Evolutionary conservation across 2,329 filamentous ascomycete species (phyloP), one percentile per base, ranked within the genome.

Genomic region (Elsinoe perseae): DNA sequence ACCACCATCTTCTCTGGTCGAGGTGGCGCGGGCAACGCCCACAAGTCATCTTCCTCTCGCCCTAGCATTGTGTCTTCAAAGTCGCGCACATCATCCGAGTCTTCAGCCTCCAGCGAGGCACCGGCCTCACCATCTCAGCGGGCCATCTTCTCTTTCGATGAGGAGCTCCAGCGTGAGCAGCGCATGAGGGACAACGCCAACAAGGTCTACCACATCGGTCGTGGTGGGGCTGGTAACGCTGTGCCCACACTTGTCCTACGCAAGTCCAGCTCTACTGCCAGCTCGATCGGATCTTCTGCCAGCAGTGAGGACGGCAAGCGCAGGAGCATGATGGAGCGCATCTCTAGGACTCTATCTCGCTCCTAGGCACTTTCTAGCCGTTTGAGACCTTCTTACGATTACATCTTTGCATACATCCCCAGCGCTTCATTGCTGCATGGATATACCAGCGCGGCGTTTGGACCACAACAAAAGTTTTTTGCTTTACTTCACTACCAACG

Each of bases 111-210:
- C 27, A 43, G 28, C 30, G 84, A 62, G 83, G 84, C 57, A 83
- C 82, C 59, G 78, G 27, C 20, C 40, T 46, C 53, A 18, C 40
- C 53, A 7, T 21, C 53, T 21, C 53, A 84, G 63, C 75, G 80
- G 38, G 76, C 79, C 64, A 83, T 84, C 67, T 84, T 84, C 75
- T 79, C 77, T 69, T 87, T 87, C 70, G 82, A 85, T 68, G 82
- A 85, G 71, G 82, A 85, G 64, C 75, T 85, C 53, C 76, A 80
- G 62, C 77, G 77, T 57, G 77, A 82, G 59, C 72, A 80, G 60
- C 74, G 77, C 57, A 72, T 80, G 56, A 76, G 77, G 65, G 73
- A 75, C 61, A 71, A 76, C 64, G 73, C 77, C 46, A 57, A 54
- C 42, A 60, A 61, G 23, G 77, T 84, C 59, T 84, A 83, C 74